Percentiles rank a stretch among this genome's conserved stretches.
phyloP scores from a whole-genome alignment of 805 yeast genomes.

The Zygotorulaspora chibaensis region DNA sequence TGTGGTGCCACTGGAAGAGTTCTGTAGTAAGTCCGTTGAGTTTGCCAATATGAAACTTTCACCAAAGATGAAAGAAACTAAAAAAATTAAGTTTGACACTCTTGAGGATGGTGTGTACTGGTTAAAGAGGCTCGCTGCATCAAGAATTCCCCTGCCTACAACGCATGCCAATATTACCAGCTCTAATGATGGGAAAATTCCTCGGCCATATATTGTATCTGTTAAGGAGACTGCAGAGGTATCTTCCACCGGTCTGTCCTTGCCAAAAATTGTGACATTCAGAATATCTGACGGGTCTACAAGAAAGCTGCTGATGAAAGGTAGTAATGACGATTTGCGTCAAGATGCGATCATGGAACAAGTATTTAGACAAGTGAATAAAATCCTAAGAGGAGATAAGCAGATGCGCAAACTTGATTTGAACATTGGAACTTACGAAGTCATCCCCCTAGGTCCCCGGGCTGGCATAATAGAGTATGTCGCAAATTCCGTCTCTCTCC shows the following conservation, averaged over 20 bases:
- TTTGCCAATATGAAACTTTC: slow-evolving; percentile 45
- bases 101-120: slow-evolving; percentile 52
- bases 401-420: slow-evolving; percentile 55
- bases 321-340: slow-evolving; percentile 84
- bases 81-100: slow-evolving; percentile 29
- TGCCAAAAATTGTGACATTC: slow-evolving; percentile 73
- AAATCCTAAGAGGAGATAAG: slow-evolving; percentile 51
- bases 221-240: slow-evolving; percentile 48
- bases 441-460: slow-evolving; percentile 81
- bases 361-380: slow-evolving; percentile 83
- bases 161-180: slow-evolving; percentile 39
- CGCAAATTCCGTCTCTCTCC: slow-evolving; percentile 63
- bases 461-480: slow-evolving; percentile 92
- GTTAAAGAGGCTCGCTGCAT: slow-evolving; percentile 44
- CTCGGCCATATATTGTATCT: slow-evolving; percentile 43
- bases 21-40: slow-evolving; percentile 48
- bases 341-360: slow-evolving; percentile 98
- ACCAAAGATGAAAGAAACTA: slow-evolving; percentile 16
- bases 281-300: slow-evolving; percentile 51
- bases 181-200: slow-evolving; percentile 42
- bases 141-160: slow-evolving; percentile 66
- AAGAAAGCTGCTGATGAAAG: slow-evolving; percentile 66
- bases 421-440: slow-evolving; percentile 77
- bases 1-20: slow-evolving; percentile 43
- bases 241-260: slow-evolving; percentile 81